Conservation (phyloP, 805 yeast species). For the Sugiyamaella mastotermitis region DNA sequence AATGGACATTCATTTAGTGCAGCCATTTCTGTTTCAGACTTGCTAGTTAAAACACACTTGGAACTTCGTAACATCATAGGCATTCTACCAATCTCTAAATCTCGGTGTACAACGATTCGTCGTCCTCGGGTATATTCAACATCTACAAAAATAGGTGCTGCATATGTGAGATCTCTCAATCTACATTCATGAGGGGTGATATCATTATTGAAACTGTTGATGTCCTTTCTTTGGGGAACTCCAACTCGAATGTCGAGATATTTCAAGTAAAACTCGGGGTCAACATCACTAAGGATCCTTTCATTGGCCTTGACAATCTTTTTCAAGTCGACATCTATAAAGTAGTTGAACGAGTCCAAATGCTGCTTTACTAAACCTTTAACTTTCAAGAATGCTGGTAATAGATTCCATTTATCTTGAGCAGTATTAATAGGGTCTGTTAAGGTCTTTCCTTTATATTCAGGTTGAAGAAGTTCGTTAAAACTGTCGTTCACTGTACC, state of each 20-base stretch:
- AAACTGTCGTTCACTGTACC: constrained; percentile 39
- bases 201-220: constrained; percentile 24
- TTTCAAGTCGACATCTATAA: constrained; percentile 87
- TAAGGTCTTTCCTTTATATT: constrained; percentile 77
- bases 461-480: constrained; percentile 70
- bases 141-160: constrained; percentile 94
- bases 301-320: constrained; percentile 91
- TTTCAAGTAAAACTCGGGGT: constrained; percentile 91
- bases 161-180: constrained; percentile 85
- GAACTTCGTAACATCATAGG: constrained; percentile 96
- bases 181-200: constrained; percentile 87
- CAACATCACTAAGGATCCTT: constrained; percentile 84
- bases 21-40: constrained; percentile 81
- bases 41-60: constrained; percentile 80
- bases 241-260: constrained; percentile 93
- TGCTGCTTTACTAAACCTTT: constrained; percentile 97
- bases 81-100: constrained; percentile 94
- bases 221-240: constrained; percentile 34
- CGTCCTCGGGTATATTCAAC: constrained; percentile 96
- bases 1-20: constrained; percentile 86
- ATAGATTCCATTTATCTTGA: constrained; percentile 85
- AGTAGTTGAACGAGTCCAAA: constrained; percentile 95
- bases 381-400: constrained; percentile 93
- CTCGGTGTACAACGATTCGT: constrained; percentile 82
- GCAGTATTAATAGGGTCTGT: constrained; percentile 88